A percentile compares a stretch with the other conserved stretches of the same genome.
Conservation (phyloP, 73 alveolate species). For the Blepharisma stoltei region DNA sequence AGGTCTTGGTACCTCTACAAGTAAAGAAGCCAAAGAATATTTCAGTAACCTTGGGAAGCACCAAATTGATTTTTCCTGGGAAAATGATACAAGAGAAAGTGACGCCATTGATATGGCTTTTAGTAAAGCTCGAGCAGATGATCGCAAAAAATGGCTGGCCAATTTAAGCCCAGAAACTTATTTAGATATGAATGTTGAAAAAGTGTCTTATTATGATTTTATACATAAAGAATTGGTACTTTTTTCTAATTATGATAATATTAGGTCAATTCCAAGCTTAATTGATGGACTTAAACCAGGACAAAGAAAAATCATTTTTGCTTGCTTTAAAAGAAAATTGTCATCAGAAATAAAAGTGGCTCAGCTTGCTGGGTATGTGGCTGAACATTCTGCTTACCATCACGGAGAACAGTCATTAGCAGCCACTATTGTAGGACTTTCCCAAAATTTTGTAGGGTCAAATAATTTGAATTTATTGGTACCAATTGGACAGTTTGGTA, state of each 20-base stretch:
- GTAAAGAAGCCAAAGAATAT: constrained; percentile 99
- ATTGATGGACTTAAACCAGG: constrained; percentile 99
- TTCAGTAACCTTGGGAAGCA: constrained; percentile 88
- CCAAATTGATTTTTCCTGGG: constrained; percentile 85
- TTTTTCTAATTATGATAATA: constrained; percentile 60
- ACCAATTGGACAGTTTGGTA: constrained; percentile 99
- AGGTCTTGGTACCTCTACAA: constrained; percentile 99
- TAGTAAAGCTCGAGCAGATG: constrained; percentile 93
- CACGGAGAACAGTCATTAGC: constrained; percentile 98
- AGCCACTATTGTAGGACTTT: constrained; percentile 96
- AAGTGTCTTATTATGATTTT: constrained; percentile 83
- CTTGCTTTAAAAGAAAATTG: constrained; percentile 95
- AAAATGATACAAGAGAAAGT: constrained; percentile 81
- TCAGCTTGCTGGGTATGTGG: constrained; percentile 97
- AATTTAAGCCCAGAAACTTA: constrained; percentile 65
- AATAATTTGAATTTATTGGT: constrained; percentile 91
- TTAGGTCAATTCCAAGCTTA: constrained; percentile 95
- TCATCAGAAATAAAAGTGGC: constrained; percentile 97
- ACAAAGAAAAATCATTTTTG: constrained; percentile 96
- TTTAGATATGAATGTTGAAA: constrained; percentile 60
- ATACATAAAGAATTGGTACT: constrained; percentile 96
- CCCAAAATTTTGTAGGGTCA: constrained; percentile 97
- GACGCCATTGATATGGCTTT: constrained; percentile 98
- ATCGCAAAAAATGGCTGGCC: constrained; percentile 92
- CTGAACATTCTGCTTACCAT: constrained; percentile 99